Evolutionary conservation across 2,329 filamentous ascomycete species (phyloP).

Genomic region (Ramularia collo-cygni): DNA sequence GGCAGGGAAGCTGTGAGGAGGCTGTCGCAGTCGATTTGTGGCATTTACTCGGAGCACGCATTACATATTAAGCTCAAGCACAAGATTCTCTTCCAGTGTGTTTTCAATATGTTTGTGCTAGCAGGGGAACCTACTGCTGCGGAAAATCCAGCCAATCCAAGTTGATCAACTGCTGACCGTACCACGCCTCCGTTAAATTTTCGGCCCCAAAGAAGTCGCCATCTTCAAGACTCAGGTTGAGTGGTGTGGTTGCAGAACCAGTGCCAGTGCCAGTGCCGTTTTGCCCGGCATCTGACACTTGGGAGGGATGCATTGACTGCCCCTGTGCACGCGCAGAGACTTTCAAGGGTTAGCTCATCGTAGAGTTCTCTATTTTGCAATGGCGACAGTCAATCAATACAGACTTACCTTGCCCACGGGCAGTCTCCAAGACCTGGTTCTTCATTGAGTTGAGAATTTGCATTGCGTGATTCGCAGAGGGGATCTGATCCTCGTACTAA

Average conservation of each 20-base stretch:
- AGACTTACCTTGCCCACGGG: conserved; percentile 3
- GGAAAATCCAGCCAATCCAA: conserved; percentile 21
- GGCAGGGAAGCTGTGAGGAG: no score
- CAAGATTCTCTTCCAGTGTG: no score
- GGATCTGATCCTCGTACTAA: conserved; percentile 20
- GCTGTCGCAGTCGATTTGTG: no score
- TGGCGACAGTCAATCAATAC: no score
- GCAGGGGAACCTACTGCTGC: conserved; percentile 5
- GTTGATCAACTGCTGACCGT: conserved; percentile 21
- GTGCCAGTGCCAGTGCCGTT: background rate
- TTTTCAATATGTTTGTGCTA: no score
- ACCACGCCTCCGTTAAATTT: conserved; percentile 21
- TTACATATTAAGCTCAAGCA: no score
- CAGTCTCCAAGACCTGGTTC: conserved; percentile 10
- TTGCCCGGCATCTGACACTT: background rate
- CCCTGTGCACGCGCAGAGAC: conserved; percentile 1
- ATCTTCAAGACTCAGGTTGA: conserved; percentile 14
- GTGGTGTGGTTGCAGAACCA: background rate
- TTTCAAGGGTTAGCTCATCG: background rate
- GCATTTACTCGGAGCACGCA: no score
- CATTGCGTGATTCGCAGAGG: conserved; percentile 18
- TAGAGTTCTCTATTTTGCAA: no score
- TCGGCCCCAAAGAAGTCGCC: conserved; percentile 19
- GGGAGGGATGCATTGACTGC: conserved; percentile 1
- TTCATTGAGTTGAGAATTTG: conserved; percentile 20